Evolutionary conservation across 2,329 filamentous ascomycete species (phyloP), one percentile per base, ranked within the genome.

Genomic region (Mariannaea elegans): DNA sequence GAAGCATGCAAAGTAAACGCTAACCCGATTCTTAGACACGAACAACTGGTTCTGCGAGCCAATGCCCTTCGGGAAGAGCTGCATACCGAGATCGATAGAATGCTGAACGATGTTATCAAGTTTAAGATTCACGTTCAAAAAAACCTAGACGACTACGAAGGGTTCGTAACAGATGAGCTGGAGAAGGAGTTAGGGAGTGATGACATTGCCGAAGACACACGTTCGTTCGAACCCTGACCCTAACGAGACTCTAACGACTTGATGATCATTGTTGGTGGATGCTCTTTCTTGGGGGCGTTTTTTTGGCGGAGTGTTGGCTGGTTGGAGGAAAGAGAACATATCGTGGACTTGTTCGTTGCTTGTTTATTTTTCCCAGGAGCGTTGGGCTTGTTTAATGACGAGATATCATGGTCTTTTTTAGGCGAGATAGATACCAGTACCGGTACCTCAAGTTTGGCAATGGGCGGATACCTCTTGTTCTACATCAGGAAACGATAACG

Each of bases 41-140:
- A 98, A 73, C 93, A 97, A 74, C 81, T 98, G 46, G 93, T 91
- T n/a, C 86, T 97, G 54, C 87, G 88, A 29, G 92, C 92, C 46
- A 92, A 92, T 65, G 82, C 92, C 1, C 83, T 98, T 21, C 88
- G 95, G n/a, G 95, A 99, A 76, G 94, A 98, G 75, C 83, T 99
- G n/a, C 95, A 99, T 76, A 97, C 93, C 0, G 94, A 97, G 75
- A 92, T 97, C 70, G 95, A 97, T 79, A 90, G 89, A 70, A 97
- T 98, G 87, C 81, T 99, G 61, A 97, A 97, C 78, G 94, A 98
- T 73, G 91, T 97, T 63, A 97, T 98, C 80, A 94, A 96, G 72
- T 98, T 99, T 86, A 99, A 99, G 80, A 92, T 99, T 65, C 94
- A 98, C 72, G 84, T 99, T 50, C 95, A 99, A 77, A 94, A 93